phyloP scores from a whole-genome alignment of 176 grass and related monocot genomes.

The Musa beccarii region DNA sequence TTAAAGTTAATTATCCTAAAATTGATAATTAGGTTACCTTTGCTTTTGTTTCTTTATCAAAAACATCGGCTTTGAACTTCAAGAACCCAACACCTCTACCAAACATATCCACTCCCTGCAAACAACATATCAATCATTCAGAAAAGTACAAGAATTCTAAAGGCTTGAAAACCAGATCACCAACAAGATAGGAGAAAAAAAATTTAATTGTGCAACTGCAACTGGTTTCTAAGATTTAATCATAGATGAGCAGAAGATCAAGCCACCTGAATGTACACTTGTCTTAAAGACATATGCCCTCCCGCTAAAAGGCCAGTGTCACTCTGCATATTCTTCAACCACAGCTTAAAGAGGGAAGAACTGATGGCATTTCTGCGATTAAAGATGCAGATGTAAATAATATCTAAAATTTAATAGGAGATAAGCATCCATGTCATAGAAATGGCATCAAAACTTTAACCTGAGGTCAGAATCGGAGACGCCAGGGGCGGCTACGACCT shows the following conservation, averaged over 20 bases:
- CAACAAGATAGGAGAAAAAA: not conserved
- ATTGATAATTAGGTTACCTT: conserved; percentile 34
- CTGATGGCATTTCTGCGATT: conserved; percentile 47
- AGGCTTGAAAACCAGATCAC: not conserved
- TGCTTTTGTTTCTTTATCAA: conserved; percentile 64
- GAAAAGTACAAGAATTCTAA: not conserved
- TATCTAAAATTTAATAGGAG: too few relatives aligned
- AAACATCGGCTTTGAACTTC: conserved; percentile 87
- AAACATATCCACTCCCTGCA: conserved; percentile 85
- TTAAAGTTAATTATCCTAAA: not conserved
- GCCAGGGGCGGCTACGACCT: conserved; percentile 46
- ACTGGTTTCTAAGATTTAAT: not conserved
- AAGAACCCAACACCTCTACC: conserved; percentile 75
- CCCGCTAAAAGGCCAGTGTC: conserved; percentile 64
- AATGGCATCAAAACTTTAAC: not conserved
- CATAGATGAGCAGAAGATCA: not conserved
- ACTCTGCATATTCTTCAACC: conserved; percentile 62
- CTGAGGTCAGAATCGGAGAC: conserved; percentile 63
- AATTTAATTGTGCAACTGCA: too few relatives aligned
- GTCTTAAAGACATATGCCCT: conserved; percentile 42
- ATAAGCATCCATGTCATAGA: not conserved
- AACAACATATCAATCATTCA: not conserved
- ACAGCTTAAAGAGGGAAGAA: conserved; percentile 58
- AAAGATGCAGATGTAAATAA: not conserved
- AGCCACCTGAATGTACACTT: conserved; percentile 69